Evolutionary conservation across 2,329 filamentous ascomycete genomes (phyloP).

Genomic region (Zymoseptoria crescenta): DNA sequence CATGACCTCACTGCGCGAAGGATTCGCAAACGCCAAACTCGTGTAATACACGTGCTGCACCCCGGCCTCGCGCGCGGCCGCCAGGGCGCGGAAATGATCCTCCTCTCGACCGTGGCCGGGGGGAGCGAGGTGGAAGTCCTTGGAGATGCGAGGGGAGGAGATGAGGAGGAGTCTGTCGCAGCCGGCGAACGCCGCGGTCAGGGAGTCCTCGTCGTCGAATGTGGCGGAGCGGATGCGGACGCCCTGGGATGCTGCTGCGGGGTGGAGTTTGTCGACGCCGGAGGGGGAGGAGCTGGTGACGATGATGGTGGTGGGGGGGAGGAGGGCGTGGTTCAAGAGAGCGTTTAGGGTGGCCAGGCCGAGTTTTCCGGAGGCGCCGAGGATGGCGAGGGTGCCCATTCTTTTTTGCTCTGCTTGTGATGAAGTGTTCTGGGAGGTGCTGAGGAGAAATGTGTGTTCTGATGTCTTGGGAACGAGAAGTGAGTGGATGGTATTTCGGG

Average conservation of each 20-base stretch:
- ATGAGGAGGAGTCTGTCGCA: conserved; percentile 39
- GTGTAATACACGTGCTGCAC: conserved; percentile 42
- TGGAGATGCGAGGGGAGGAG: conserved; percentile 36
- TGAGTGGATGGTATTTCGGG: no score
- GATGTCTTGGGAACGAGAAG: no score
- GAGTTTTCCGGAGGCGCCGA: conserved; percentile 40
- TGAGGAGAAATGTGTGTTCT: no score
- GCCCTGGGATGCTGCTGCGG: conserved; percentile 11
- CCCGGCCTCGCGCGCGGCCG: conserved; percentile 34
- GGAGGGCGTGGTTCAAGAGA: conserved; percentile 35
- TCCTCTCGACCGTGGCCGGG: conserved; percentile 37
- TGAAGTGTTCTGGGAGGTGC: no score
- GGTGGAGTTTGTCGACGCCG: conserved; percentile 23
- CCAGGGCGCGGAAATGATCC: conserved; percentile 38
- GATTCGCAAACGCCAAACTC: conserved; percentile 36
- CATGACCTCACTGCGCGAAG: conserved; percentile 39
- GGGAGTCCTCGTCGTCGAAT: conserved; percentile 34
- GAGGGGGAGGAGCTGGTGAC: conserved; percentile 29
- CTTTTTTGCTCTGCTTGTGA: neutral
- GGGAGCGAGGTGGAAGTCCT: conserved; percentile 38
- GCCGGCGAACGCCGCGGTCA: conserved; percentile 29
- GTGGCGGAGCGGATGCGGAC: conserved; percentile 32
- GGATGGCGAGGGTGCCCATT: conserved; percentile 30
- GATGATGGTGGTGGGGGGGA: conserved; percentile 32
- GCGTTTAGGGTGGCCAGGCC: conserved; percentile 37